These are phyloP conservation scores for Spinacia oleracea DNA, from an alignment of 179 eudicot species.

Conservation along the genomic window DNA sequence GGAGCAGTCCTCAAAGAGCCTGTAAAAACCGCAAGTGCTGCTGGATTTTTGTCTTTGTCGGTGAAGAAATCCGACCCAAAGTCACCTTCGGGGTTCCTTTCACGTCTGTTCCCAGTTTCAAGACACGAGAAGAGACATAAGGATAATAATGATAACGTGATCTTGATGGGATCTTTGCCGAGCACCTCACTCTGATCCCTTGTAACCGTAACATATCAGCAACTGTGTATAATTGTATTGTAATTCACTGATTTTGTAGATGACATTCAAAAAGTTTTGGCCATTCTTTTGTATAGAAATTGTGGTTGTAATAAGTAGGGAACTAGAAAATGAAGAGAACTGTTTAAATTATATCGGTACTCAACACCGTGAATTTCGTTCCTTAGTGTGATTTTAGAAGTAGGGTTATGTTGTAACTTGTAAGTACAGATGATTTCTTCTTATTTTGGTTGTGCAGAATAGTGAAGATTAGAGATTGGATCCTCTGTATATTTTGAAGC, in stretches of 20 bases:
- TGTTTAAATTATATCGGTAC: neutral
- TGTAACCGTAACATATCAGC: neutral
- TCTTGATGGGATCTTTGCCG: conserved; percentile 82
- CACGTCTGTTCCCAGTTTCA: conserved; percentile 53
- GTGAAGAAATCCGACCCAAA: conserved; percentile 43
- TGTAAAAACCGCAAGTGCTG: conserved; percentile 11
- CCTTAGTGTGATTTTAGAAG: neutral
- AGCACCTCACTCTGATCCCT: conserved; percentile 49
- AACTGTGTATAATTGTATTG: neutral
- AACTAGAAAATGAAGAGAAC: neutral
- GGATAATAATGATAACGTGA: conserved; percentile 45
- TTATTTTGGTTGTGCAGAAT: neutral
- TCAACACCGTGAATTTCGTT: neutral
- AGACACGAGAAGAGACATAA: conserved; percentile 38
- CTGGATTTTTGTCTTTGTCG: conserved; percentile 30
- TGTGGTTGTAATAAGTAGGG: neutral
- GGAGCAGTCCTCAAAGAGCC: conserved; percentile 42
- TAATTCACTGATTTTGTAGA: neutral
- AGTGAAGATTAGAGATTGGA: neutral
- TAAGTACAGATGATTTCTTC: neutral
- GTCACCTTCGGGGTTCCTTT: conserved; percentile 50
- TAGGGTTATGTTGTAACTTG: neutral
- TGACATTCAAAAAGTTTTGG: conserved; percentile 9
- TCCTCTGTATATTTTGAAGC: neutral
- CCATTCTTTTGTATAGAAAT: conserved; percentile 24